A percentile compares a stretch with the other conserved stretches of the same genome.
phyloP scores from a whole-genome alignment of 306 rosid species.

The Cicer pinnatifidum region DNA sequence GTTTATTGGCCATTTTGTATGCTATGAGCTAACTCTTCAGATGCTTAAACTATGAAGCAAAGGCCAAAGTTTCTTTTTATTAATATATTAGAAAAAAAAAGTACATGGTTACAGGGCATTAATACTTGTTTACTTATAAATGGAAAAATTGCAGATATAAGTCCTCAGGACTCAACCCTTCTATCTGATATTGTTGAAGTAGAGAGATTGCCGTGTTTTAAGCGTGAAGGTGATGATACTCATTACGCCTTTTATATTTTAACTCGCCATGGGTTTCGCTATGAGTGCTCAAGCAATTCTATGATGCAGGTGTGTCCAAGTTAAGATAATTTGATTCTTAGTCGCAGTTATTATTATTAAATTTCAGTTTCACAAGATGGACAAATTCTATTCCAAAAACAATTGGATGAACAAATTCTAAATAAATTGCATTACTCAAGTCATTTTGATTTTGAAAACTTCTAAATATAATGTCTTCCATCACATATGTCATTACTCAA shows the following conservation, averaged over 20 bases:
- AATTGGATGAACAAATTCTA: too few relatives aligned
- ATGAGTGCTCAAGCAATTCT: conserved; percentile 85
- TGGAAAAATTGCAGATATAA: conserved; percentile 48
- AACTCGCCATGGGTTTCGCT: conserved; percentile 75
- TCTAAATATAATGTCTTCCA: conserved; percentile 32
- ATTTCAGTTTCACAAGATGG: conserved; percentile 25
- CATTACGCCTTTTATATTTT: conserved; percentile 74
- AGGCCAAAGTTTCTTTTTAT: not conserved
- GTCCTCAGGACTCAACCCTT: conserved; percentile 55
- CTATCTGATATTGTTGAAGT: conserved; percentile 70
- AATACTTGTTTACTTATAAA: conserved; percentile 31
- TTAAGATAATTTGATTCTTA: conserved; percentile 33
- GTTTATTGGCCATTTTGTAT: not conserved
- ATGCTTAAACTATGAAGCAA: conserved; percentile 21
- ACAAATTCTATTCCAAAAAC: not conserved
- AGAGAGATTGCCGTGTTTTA: conserved; percentile 62
- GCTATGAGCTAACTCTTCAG: conserved; percentile 17
- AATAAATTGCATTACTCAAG: too few relatives aligned
- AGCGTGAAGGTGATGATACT: conserved; percentile 63
- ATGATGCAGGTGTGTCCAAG: conserved; percentile 51
- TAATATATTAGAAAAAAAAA: conserved; percentile 13
- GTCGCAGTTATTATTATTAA: not conserved
- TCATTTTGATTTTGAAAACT: conserved; percentile 15
- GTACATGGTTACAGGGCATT: conserved; percentile 32
- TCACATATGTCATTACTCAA: conserved; percentile 18